Conservation (phyloP, 768 basidiomycete genomes). For the Suillus fuscotomentosus region DNA sequence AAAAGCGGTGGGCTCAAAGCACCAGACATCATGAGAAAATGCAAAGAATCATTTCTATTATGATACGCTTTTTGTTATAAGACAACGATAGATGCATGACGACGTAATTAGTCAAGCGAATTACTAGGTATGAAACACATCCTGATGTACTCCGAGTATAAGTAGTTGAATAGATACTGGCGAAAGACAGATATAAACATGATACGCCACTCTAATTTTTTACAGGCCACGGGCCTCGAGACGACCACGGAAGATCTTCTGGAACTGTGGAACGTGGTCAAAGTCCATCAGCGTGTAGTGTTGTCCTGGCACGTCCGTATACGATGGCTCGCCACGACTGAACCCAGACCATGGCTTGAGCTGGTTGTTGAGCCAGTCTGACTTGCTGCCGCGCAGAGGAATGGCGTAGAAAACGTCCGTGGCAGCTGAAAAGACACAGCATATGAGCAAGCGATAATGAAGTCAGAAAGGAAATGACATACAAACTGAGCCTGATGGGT, state of each 20-base stretch:
- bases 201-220: background rate
- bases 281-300: constrained; percentile 32
- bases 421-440: constrained; percentile 6
- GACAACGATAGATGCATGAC: background rate
- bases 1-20: background rate
- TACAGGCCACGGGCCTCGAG: constrained; percentile 27
- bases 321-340: constrained; percentile 22
- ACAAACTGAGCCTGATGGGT: constrained; percentile 25
- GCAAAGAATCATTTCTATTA: background rate
- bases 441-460: constrained; percentile 2
- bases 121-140: background rate
- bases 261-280: constrained; percentile 29
- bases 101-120: background rate
- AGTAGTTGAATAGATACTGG: background rate
- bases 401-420: constrained; percentile 28
- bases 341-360: constrained; percentile 25
- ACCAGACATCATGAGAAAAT: background rate
- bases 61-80: background rate
- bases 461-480: constrained; percentile 7
- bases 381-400: constrained; percentile 26
- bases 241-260: constrained; percentile 26
- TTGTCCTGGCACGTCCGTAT: constrained; percentile 26
- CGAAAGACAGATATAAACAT: background rate
- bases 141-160: background rate
- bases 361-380: constrained; percentile 28